Evolutionary conservation across 2,329 filamentous ascomycete genomes (phyloP), one percentile per base, ranked within the genome.

Genomic region (Sporothrix phasma): DNA sequence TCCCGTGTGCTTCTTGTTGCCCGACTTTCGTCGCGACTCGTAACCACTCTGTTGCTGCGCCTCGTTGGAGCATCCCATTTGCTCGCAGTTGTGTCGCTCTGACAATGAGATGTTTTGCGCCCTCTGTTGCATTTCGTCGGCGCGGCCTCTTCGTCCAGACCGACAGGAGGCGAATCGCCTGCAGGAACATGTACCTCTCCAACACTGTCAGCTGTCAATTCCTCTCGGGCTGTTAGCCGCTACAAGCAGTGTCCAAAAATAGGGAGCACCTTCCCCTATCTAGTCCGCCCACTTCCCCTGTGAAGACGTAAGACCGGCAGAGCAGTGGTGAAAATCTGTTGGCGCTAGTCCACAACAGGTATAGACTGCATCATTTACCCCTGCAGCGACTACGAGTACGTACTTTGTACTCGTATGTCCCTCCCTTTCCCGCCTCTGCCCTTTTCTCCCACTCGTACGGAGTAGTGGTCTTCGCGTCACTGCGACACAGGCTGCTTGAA

Each of bases 171-270:
- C 39, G 31, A 56, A 19, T 37, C 51, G 51, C 51, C 37, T n/a
- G 17, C 22, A 59, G 54, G 39, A 29, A 41, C 15, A 24, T 47
- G 58, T 61, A 47, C 5, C 43, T 2, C 4, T 5, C 45, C 51
- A 61, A 61, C 58, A 47, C n/a, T 22, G 22, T 37, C 24, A 19
- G 19, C 26, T 47, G 26, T 13, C 43, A 19, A 8, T n/a, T 53
- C 24, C 10, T 17, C 22, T 15, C 19, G 29, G n/a, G n/a, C 8
- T 43, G 60, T 43, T 62, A 62, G 11, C 34, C 7, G 19, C 46
- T 43, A 62, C 60, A 29, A 47, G 11, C 15, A 15, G 17, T 39
- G 41, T 46, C 59, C 59, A 61, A 61, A 61, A 61, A 61, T 61
- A 61, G 54, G 59, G 59, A n/a, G 43, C 43, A 17, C 45, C 45